Base-by-base conservation (phyloP, 306 rosid genomes). In the Begonia fuchsioides region DNA sequence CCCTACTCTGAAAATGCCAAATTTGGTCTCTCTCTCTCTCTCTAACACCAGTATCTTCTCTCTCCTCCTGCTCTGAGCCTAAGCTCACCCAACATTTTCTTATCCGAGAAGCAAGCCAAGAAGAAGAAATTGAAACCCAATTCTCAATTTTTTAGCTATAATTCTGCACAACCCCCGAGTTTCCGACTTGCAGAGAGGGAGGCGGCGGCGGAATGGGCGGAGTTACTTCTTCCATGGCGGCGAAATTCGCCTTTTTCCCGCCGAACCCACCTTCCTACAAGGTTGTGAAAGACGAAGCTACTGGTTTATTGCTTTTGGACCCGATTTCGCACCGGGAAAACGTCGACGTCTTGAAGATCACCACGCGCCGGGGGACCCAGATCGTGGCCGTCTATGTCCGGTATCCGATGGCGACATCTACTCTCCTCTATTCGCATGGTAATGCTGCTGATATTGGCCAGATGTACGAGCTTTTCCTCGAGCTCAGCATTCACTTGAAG, bases 181-280 rank as follows among this genome's bases (percentile, higher is more conserved):
- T 19, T 8, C 12, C 20, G 12, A 7, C 50, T 18, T 13, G 44
- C 14, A 14, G 16, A 40, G 10, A 40, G 46, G 15, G 46, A 61
- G 10, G 50, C 26, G 49, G 53, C 26, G 49, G 58, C 35, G 18
- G 18, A 13, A 76, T 83, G 96, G 96, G 96, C 35, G 96, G 93
- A 16, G 83, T 86, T 17, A 86, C 90, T 0, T 86, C 96, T 38
- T 82, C 96, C 20, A 82, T 86, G 96, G 96, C 96, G 43, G 90
- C 96, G 0, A 86, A 86, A 55, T 48, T 86, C 18, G 96, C 93
- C 0, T 86, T 86, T 55, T 86, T 82, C 64, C 96, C 96, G 1
- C 96, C 96, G 3, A 72, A 62, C 55, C 96, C 96, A 17, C 74
- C 96, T 1, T 82, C 94, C 8, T 86, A 86, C 77, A 79, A 70